Evolutionary conservation across 2,329 filamentous ascomycete genomes (phyloP), one percentile per base, ranked within the genome.

Genomic region (Phaeophleospora eucalypticola): DNA sequence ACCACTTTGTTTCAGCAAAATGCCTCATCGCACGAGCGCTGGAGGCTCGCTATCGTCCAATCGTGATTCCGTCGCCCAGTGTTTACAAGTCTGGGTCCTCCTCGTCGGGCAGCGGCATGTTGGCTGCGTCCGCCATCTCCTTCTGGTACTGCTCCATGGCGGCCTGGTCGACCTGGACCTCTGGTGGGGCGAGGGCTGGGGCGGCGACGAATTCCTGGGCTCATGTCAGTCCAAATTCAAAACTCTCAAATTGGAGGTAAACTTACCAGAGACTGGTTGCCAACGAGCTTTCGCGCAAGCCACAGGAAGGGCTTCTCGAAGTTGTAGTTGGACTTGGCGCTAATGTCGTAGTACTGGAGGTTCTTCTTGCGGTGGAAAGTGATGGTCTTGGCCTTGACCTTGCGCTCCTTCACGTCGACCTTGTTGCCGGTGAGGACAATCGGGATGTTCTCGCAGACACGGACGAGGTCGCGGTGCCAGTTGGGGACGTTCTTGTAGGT

Each of bases 331-430:
- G 90, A 96, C 81, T 97, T 98, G 75, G 93, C 93, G 35, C 89
- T 96, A 72, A 97, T 97, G 65, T 97, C 93, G 82, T 98, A 98
- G 83, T 97, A 98, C 78, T 98, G 93, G 43, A 98, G 85, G 78
- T 97, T 98, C 86, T 98, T 98, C 88, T 98, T 98, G 77, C 93
- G 89, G 83, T 98, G 93, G 87, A 98, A 98, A 61, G 93, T 98
- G 76, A 98, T 98, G 71, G 91, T 94, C 88, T 98, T 98, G 70
- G 93, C 93, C 85, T 98, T 98, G 71, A 98, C 93, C 80, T 98
- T 98, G 75, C 93, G 89, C 83, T 98, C 93, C 87, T 98, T 98
- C 59, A 98, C 93, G 68, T 98, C 91, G 72, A 98, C 91, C 83
- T 98, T 98, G 87, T 98, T 98, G 68, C 91, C 91, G 73, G 84